Base-by-base conservation (phyloP, 352 stramenopile species). In the Globisporangium polare region DNA sequence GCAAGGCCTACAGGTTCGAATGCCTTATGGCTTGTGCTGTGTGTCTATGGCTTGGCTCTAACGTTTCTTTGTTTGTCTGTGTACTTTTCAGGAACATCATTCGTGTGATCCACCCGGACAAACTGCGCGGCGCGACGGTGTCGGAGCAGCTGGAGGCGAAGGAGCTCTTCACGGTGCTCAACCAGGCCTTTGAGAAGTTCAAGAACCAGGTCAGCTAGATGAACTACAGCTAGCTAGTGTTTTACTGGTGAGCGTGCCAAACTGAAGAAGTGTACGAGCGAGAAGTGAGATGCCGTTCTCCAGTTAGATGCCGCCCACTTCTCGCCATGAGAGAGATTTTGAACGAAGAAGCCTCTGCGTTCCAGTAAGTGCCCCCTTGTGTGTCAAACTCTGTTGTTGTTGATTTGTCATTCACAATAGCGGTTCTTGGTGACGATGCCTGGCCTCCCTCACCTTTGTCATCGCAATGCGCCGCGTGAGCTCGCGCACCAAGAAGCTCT, bases 131-230 rank as follows among this genome's bases (percentile, higher is more conserved):
- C 15, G 87, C 79, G 15, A 86, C 78, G 5, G 73, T 95, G 42
- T 43, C 81, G n/a, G 83, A 95, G 33, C 85, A 95, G 51, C 59
- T 94, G 8, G 87, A 92, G 64, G 85, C 87, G 5, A 91, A 92
- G 27, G 87, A 94, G 60, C 74, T 95, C 26, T 95, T 95, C 67
- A 95, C 86, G 18, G 80, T 94, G 41, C 67, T 94, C 31, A 95
- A 94, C 62, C 80, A 94, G 65, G 83, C 83, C n/a, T 95, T 94
- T 63, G 85, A 95, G 59, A 86, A 83, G 57, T 93, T 90, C 58
- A 94, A 95, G 65, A 76, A 70, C 33, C 69, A 78, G 60, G 54
- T 63, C 73, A 56, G n/a, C 62, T 54, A 53, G 13, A n/a, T 33
- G 29, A 33, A 33, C 29, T 33, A 33, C 29, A 33, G 29, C 29